Conservation (phyloP, 768 basidiomycete species). For the Rubroboletus satanas region DNA sequence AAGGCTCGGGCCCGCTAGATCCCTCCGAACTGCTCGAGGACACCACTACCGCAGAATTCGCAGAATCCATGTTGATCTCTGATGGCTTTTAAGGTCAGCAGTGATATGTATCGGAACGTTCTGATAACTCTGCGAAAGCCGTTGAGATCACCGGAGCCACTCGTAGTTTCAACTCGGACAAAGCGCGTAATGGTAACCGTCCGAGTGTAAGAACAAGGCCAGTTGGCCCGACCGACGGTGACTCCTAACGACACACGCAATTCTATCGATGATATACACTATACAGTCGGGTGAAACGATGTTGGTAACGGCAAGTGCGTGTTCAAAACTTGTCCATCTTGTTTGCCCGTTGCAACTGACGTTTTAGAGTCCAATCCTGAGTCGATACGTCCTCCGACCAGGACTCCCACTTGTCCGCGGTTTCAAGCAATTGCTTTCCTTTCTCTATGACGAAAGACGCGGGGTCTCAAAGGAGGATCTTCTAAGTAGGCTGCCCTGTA, state of each 20-base stretch:
- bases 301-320: too few species aligned
- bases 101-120: not conserved
- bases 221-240: too few species aligned
- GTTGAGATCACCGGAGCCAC: not conserved
- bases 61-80: not conserved
- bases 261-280: not conserved
- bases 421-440: slow-evolving; percentile 7
- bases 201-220: too few species aligned
- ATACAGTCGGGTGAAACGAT: not conserved
- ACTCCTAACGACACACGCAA: not conserved
- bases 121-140: not conserved
- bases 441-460: not conserved
- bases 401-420: slow-evolving; percentile 13
- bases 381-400: not conserved
- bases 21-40: not conserved
- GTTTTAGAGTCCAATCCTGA: too few species aligned
- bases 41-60: not conserved
- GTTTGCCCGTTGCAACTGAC: too few species aligned
- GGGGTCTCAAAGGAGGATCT: slow-evolving; percentile 11
- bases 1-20: not conserved
- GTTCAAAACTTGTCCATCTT: too few species aligned
- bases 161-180: not conserved
- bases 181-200: too few species aligned
- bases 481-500: slow-evolving; percentile 6
- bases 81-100: not conserved